phyloP scores from a whole-genome alignment of 2,329 filamentous ascomycete species.

The Hymenoscyphus fraxineus region DNA sequence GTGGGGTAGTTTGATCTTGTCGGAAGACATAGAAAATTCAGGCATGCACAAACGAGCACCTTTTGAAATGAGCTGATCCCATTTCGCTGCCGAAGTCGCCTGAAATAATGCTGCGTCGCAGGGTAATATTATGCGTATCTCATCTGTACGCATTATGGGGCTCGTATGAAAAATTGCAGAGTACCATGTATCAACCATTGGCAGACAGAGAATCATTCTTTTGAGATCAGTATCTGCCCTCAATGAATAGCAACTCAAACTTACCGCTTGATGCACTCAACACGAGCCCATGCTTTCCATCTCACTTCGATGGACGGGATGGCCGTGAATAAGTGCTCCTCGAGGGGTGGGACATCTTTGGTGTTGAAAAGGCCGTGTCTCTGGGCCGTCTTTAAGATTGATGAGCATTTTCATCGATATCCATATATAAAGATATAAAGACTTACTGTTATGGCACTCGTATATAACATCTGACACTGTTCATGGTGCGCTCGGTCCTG shows the following conservation, averaged over 20 bases:
- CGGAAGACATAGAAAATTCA: conserved; percentile 21
- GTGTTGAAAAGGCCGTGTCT: conserved; percentile 48
- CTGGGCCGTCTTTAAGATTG: conserved; percentile 40
- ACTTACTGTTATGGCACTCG: conserved; percentile 44
- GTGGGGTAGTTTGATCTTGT: conserved; percentile 36
- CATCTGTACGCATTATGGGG: conserved; percentile 21
- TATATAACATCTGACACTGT: conserved; percentile 44
- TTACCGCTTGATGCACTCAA: conserved; percentile 48
- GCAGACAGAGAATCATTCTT: conserved; percentile 24
- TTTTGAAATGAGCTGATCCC: conserved; percentile 19
- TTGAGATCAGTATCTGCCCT: background rate
- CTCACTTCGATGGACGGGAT: conserved; percentile 42
- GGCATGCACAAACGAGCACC: conserved; percentile 30
- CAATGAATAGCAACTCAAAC: conserved; percentile 5
- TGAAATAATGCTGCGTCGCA: conserved; percentile 23
- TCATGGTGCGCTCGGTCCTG: conserved; percentile 33
- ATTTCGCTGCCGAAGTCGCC: conserved; percentile 22
- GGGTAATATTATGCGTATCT: conserved; percentile 23
- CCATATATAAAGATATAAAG: too few species aligned
- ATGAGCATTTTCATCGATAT: background rate
- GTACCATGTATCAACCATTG: conserved; percentile 28
- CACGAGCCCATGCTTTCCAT: conserved; percentile 51
- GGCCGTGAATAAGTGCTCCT: conserved; percentile 41
- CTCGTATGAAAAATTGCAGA: conserved; percentile 22
- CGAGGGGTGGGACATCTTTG: conserved; percentile 42